Conservation (phyloP, 2,329 filamentous ascomycete genomes). For the Geosmithia flava region DNA sequence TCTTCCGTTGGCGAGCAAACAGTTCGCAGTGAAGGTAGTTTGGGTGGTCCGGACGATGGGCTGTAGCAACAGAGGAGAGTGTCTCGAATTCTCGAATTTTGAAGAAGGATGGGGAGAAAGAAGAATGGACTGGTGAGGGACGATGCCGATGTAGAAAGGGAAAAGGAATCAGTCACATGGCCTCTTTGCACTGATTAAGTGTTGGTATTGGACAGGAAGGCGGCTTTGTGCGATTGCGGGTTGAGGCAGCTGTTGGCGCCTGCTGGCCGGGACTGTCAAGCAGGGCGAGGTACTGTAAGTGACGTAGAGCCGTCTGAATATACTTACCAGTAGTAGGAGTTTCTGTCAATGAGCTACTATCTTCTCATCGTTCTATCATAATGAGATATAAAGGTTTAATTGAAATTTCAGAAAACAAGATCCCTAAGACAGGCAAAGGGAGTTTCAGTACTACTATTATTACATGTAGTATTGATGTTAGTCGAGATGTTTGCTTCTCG, state of each 20-base stretch:
- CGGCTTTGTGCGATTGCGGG: background rate
- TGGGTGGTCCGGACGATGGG: no score
- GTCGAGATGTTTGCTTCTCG: background rate
- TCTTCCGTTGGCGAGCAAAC: no score
- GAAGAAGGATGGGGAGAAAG: background rate
- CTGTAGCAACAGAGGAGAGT: background rate
- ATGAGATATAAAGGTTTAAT: no score
- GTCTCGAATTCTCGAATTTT: background rate
- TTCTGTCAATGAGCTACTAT: no score
- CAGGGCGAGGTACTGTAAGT: no score
- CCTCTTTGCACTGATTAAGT: background rate
- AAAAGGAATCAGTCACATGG: background rate
- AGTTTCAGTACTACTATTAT: background rate
- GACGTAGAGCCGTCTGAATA: no score
- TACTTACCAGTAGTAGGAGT: no score
- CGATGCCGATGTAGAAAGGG: background rate
- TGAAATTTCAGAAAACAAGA: no score
- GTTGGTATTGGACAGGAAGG: background rate
- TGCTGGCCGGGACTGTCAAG: no score
- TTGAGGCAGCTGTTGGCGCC: no score
- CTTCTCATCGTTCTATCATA: no score
- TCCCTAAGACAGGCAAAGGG: background rate
- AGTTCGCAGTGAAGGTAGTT: no score
- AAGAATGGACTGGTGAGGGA: background rate
- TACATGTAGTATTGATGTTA: background rate